Base-by-base conservation (phyloP, 495 filamentous ascomycete genomes). In the Chaetomium tenue region DNA sequence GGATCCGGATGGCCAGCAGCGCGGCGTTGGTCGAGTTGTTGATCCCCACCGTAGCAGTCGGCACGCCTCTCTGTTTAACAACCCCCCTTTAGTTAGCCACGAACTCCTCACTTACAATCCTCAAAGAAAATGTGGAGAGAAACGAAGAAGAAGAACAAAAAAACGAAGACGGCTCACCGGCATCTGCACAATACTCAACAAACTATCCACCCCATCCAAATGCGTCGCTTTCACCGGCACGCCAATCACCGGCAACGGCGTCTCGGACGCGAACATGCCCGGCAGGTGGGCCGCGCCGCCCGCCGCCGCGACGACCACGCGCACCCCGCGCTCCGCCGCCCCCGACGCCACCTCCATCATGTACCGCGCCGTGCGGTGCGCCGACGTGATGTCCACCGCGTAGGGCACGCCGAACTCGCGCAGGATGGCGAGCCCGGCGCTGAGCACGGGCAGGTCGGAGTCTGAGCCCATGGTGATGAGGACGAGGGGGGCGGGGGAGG, bases 391-490 rank as follows among this genome's bases (percentile, higher is more conserved):
- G 60, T 88, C 88, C 22, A 88, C 83, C 22, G 86, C 84, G 71
- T 86, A 90, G 13, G 91, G 87, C 51, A 98, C 88, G 18, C 81
- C 79, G 69, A 98, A 89, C 40, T 87, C 83, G 33, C 84, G 78
- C 44, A 98, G 83, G 44, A 97, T 83, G 64, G 90, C 86, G 46
- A 95, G 80, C 18, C 89, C 91, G 1, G 89, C 86, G 25, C 86
- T 84, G 18, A 98, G 84, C 15, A 89, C 86, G 42, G 88, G 87
- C 20, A 96, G 85, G 75, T 98, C 94, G 46, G 90, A 94, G 78
- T 97, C 92, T 6, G 94, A 98, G 64, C 94, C 94, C 91, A 97
- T 97, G 42, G 92, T 91, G 11, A 98, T 87, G 9, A 89, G 88
- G 9, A 97, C 87, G 6, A 91, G 77, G 1, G 89, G 39, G 74